Percentiles rank a stretch among this genome's conserved stretches.
phyloP scores from a whole-genome alignment of 2,329 filamentous ascomycete genomes.

The Alternaria ventricosa region DNA sequence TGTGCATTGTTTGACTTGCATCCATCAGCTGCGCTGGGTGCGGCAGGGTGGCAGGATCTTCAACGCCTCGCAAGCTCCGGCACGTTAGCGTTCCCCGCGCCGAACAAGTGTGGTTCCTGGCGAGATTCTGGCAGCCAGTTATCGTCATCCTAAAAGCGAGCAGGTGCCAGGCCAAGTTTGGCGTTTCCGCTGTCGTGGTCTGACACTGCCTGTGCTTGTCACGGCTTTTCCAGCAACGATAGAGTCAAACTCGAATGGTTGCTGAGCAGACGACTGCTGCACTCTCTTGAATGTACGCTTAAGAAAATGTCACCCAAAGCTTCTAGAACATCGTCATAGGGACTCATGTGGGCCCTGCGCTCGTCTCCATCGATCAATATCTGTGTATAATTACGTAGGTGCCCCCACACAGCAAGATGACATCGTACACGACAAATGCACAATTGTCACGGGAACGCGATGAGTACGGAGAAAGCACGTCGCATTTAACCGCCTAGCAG shows the following conservation, averaged over 20 bases:
- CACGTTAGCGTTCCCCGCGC: constrained; percentile 35
- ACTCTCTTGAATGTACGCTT: background rate
- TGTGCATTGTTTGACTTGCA: background rate
- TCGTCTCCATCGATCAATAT: constrained; percentile 1
- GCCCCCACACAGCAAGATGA: constrained; percentile 11
- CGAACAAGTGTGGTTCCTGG: constrained; percentile 30
- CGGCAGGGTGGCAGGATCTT: constrained; percentile 18
- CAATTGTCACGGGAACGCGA: background rate
- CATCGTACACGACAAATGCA: constrained; percentile 2
- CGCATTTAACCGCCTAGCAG: constrained; percentile 9
- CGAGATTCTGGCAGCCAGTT: constrained; percentile 21
- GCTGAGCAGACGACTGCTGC: background rate
- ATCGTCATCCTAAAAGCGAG: constrained; percentile 15
- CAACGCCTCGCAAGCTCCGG: constrained; percentile 18
- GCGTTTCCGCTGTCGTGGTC: constrained; percentile 1
- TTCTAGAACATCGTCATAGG: constrained; percentile 24
- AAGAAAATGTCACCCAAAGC: background rate
- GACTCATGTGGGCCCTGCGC: constrained; percentile 21
- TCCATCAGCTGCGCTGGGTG: constrained; percentile 1
- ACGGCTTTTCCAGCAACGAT: background rate
- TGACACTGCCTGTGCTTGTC: background rate
- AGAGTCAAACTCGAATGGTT: background rate
- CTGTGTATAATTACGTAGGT: constrained; percentile 19
- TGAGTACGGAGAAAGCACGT: background rate
- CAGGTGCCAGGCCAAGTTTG: constrained; percentile 2